Evolutionary conservation across 164 flowering plant genomes (phyloP).

Genomic region (Dillenia suffruticosa): DNA sequence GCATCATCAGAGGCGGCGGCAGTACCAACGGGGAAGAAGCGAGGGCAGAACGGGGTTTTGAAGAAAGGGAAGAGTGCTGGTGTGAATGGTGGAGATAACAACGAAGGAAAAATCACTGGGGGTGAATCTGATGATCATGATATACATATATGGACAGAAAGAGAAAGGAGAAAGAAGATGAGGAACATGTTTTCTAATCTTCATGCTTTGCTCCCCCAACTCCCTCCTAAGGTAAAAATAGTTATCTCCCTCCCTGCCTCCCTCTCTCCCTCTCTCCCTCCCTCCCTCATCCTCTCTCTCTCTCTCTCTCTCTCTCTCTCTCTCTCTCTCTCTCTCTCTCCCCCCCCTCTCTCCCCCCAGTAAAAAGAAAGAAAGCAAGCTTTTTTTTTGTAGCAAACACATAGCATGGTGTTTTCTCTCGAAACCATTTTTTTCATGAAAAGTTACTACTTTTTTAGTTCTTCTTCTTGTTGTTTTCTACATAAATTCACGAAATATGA

Average conservation of each 20-base stretch:
- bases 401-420: no score
- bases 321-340: background rate
- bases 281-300: slow-evolving; percentile 3
- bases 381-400: no score
- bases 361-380: background rate
- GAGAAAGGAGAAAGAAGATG: slow-evolving; percentile 96
- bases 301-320: slow-evolving; percentile 2
- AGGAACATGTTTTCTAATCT: slow-evolving; percentile 78
- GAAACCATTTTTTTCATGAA: no score
- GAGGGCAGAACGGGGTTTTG: slow-evolving; percentile 9
- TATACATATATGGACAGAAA: slow-evolving; percentile 79
- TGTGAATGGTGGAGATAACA: slow-evolving; percentile 9
- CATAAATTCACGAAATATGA: no score
- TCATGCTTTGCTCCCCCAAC: slow-evolving; percentile 87
- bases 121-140: slow-evolving; percentile 54
- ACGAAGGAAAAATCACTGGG: slow-evolving; percentile 8
- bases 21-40: slow-evolving; percentile 8
- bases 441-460: no score
- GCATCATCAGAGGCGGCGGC: slow-evolving; percentile 3
- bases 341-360: background rate
- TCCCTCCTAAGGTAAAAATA: slow-evolving; percentile 70
- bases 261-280: background rate
- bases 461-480: no score
- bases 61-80: slow-evolving; percentile 8
- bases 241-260: background rate